Base-by-base conservation (phyloP, 2,329 filamentous ascomycete genomes). In the Periconia sp. region DNA sequence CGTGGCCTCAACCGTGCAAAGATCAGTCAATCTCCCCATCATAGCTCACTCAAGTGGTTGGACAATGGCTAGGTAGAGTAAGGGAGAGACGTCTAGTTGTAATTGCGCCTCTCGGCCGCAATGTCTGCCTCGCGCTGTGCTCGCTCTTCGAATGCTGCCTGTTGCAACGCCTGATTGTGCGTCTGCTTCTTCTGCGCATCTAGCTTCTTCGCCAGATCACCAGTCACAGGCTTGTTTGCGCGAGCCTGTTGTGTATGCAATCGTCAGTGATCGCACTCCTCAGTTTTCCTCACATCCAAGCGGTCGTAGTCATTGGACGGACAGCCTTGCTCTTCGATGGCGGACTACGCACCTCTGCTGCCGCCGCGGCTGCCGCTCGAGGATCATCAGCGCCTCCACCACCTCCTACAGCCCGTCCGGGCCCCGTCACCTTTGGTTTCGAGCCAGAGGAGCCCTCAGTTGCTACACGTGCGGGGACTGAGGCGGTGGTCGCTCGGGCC, bases 101-200 rank as follows among this genome's bases (percentile, higher is more conserved):
- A 86, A 43, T 72, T 78, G 59, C 82, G 74, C 24, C 79, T 74
- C 54, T 82, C 73, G 1, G 77, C 76, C 12, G 74, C 80, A 30
- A 78, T 77, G 65, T 95, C 89, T 7, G 85, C 83, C 50, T 91
- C 84, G 40, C 89, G 78, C 11, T 78, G 77, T 33, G 80, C 76
- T 42, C 83, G 73, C 61, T 91, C 88, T 42, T 85, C 78, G 37
- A 78, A 74, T 63, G 88, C 90, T 4, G 78, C 81, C 52, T 87
- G 80, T 50, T 84, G 83, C 35, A 95, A 73, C 1, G 84, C 85
- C 46, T 86, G 83, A 21, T 73, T 77, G 39, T 84, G 79, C 7
- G 87, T 90, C 73, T 89, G 83, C 57, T 82, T 84, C 73, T 87
- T 88, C 72, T 95, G 88, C 24, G 84, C 85, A 40, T 85, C 81